Percentiles rank a stretch among this genome's conserved stretches.
Conservation (phyloP, 2,329 filamentous ascomycete genomes). For the Diaporthe citrichinensis region DNA sequence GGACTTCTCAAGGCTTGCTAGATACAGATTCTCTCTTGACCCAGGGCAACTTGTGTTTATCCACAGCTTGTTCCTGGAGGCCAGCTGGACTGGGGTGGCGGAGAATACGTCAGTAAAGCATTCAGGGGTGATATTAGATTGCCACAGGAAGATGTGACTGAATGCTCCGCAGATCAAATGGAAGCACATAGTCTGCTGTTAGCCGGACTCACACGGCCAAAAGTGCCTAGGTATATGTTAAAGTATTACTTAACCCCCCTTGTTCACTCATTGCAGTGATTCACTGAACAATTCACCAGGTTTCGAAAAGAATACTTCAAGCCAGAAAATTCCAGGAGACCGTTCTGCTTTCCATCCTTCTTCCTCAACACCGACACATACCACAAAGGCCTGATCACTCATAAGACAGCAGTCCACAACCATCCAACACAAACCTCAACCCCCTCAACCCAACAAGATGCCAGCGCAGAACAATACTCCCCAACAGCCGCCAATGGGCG, state of each 20-base stretch:
- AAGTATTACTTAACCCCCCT: background rate
- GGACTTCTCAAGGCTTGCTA: background rate
- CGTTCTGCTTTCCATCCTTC: background rate
- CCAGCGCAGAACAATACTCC: no score
- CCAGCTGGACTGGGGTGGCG: no score
- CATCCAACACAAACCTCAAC: no score
- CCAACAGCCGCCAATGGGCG: no score
- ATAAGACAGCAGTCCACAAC: background rate
- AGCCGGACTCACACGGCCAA: background rate
- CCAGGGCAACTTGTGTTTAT: background rate
- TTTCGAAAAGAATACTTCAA: background rate
- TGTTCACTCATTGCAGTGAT: background rate
- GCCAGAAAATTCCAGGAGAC: background rate
- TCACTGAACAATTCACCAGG: background rate
- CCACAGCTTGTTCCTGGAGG: no score
- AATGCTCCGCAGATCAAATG: no score
- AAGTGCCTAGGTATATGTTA: background rate
- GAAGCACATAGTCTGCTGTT: background rate
- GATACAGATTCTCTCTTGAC: background rate
- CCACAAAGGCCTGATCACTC: background rate
- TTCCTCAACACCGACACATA: background rate
- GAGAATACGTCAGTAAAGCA: background rate
- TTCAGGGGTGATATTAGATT: background rate
- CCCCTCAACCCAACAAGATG: no score
- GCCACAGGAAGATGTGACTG: background rate